A percentile compares a stretch with the other conserved stretches of the same genome.
Conservation (phyloP, 805 yeast genomes). For the Barnettozyma siamensis region DNA sequence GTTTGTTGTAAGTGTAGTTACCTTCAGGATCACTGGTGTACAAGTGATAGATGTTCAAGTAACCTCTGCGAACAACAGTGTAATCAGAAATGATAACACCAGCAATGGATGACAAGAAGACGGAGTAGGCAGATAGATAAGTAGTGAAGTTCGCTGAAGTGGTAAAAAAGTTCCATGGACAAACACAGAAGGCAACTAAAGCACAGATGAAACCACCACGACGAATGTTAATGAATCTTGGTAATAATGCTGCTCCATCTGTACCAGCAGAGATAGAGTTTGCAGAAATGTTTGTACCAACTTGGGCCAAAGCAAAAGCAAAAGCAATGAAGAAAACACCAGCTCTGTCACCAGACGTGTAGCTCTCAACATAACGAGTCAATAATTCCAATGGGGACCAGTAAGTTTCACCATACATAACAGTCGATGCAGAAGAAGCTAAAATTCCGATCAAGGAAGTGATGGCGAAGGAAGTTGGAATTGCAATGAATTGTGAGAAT, state of each 20-base stretch:
- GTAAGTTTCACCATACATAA: conserved; percentile 58
- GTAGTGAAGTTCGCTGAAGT: conserved; percentile 72
- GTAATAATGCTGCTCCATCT: conserved; percentile 61
- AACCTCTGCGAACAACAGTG: conserved; percentile 68
- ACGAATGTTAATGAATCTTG: conserved; percentile 63
- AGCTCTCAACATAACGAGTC: conserved; percentile 51
- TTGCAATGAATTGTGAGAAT: conserved; percentile 56
- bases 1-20: conserved; percentile 52
- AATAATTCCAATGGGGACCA: conserved; percentile 80
- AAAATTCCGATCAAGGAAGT: conserved; percentile 83
- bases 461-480: conserved; percentile 73
- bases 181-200: conserved; percentile 56
- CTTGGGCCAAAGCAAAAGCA: conserved; percentile 69
- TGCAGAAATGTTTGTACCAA: conserved; percentile 73
- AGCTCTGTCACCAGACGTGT: conserved; percentile 57
- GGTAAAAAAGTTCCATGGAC: conserved; percentile 79
- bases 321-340: conserved; percentile 73
- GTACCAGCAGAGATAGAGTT: conserved; percentile 70
- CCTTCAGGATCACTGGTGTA: conserved; percentile 40
- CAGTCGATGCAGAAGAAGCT: conserved; percentile 72
- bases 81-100: conserved; percentile 72
- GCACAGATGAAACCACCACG: conserved; percentile 82
- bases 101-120: conserved; percentile 77
- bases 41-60: conserved; percentile 55
- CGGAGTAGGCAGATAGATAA: conserved; percentile 74